Evolutionary conservation across 176 grass and related monocot species (phyloP), one percentile per base, ranked within the genome.

Genomic region (Guadua angustifolia): DNA sequence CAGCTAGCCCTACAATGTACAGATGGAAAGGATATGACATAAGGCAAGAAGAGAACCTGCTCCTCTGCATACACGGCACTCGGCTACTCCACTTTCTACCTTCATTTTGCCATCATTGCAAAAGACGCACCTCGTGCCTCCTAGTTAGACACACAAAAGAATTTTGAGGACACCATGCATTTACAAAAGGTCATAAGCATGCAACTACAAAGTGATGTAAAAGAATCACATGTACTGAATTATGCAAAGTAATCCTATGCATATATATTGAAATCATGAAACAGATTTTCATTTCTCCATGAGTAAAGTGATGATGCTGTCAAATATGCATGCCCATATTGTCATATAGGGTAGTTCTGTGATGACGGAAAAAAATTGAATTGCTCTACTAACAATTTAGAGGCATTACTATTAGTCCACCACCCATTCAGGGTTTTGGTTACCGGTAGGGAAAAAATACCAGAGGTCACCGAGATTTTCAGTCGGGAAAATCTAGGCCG

Each of bases 21-120:
- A 66, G 35, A 21, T 82, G 25, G 7, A 62, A 71, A 40, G 43
- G 26, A 66, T 47, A 35, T 65, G 18, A 70, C 68, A 69, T 38
- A 66, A 77, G 49, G 74, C 18, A 46, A 25, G 46, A 85, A 65
- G n/a, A 33, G 47, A 50, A 98, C 93, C 95, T 90, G 93, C 92
- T 90, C 95, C 95, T 88, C 77, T 92, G 91, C 93, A 95, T 11
- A 98, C 95, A 17, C 88, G 86, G 79, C 95, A 98, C 35, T 98
- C 91, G 14, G 90, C 91, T 33, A 83, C 72, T 79, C 95, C 90
- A 25, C 81, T 92, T 76, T 95, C 95, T 25, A 82, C 82, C 66
- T 84, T 91, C 95, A 98, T 98, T 83, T 98, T 98, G 85, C 93
- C 95, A 44, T 90, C 80, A 66, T 17, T 87, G 73, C 95, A 98